Evolutionary conservation across 495 filamentous ascomycete species (phyloP), one percentile per base, ranked within the genome.

Genomic region (Aspergillus nidulans): DNA sequence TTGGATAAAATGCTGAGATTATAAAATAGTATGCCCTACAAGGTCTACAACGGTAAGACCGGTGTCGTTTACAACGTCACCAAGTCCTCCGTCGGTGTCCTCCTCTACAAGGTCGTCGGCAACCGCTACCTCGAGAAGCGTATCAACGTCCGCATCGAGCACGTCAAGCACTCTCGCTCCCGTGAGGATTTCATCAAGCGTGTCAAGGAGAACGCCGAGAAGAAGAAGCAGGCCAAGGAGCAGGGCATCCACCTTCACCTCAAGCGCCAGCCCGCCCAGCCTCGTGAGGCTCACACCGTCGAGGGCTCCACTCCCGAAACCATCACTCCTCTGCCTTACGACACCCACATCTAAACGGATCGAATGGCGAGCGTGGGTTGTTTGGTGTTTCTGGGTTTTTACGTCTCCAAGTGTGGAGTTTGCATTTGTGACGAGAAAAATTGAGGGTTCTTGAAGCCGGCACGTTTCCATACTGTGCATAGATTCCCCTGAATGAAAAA

Each of bases 71-170:
- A 96, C 85, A 97, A 96, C 81, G 91, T 96, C 63, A 96, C 92
- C 72, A 95, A 96, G 83, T 88, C 82, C 70, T 87, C 81, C 62
- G 89, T 97, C 69, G 94, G 94, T 72, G 89, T 98, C 74, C 95
- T 97, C 79, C 87, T 98, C 74, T 92, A 97, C 88, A 96, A 95
- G 85, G 86, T 89, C 70, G 94, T 98, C 72, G 86, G 88, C 79
- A 91, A 96, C 84, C 89, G 94, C 63, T 97, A 95, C 85, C 79
- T 98, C 71, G 94, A 97, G 88, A 97, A 98, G 89, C 92, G 94
- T 73, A 83, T 98, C 80, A 97, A 94, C 83, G 81, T 98, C 78
- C 91, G 94, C 71, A 81, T 97, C 76, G 94, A 98, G 86, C 94
- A 98, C 86, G 83, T 97, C 78, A 82, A 81, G 70, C 87, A 86